Conservation (phyloP, 257 asterid species). For the Nicotiana paniculata region DNA sequence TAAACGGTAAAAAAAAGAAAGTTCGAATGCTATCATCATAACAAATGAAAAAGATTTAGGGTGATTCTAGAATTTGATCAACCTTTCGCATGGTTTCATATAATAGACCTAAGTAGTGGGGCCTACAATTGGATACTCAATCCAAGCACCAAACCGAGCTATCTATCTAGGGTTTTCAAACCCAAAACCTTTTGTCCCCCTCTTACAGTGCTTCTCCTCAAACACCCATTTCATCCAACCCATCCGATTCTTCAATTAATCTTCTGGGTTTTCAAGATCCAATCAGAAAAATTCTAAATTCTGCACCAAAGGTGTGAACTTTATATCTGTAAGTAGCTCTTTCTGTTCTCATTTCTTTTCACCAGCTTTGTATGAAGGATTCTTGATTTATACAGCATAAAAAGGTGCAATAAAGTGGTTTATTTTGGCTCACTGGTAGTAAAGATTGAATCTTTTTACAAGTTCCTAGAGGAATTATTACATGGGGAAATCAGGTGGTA, state of each 20-base stretch:
- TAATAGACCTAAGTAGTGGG: neutral
- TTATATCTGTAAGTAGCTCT: constrained; percentile 31
- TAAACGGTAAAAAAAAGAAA: too few species aligned
- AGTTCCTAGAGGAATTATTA: constrained; percentile 7
- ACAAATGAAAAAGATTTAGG: neutral
- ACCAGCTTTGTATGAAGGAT: neutral
- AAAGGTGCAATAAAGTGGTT: neutral
- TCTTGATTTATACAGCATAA: constrained; percentile 2
- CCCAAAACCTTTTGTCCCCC: constrained; percentile 6
- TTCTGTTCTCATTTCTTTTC: neutral
- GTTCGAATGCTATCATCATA: too few species aligned
- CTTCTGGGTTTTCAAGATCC: constrained; percentile 15
- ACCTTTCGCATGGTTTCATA: neutral
- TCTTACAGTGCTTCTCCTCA: neutral
- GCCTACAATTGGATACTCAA: neutral
- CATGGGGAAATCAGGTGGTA: constrained; percentile 94
- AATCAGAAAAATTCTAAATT: neutral
- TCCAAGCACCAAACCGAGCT: neutral
- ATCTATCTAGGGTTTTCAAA: constrained; percentile 28
- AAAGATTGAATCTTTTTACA: neutral
- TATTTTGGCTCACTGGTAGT: neutral
- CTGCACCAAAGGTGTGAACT: constrained; percentile 6
- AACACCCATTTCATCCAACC: neutral
- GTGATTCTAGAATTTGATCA: neutral
- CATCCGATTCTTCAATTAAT: constrained; percentile 5